Evolutionary conservation across 441 rosid species (phyloP).

Genomic region (Aleurites moluccanus): DNA sequence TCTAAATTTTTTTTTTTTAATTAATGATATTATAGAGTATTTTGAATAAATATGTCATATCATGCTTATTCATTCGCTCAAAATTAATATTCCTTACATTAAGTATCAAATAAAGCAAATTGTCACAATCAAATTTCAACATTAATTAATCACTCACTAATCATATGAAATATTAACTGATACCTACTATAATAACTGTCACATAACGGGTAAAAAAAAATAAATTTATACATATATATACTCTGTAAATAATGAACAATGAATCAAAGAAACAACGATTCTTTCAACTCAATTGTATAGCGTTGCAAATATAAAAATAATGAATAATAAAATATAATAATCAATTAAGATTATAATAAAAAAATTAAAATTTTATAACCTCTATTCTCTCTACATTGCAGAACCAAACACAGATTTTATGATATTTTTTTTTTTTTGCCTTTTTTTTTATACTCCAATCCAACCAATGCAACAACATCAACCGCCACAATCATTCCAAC

Average conservation of each 20-base stretch:
- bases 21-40: no score
- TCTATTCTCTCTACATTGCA: constrained; percentile 45
- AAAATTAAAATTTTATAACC: background rate
- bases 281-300: background rate
- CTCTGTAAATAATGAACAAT: background rate
- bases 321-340: background rate
- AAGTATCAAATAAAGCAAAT: no score
- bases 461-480: constrained; percentile 46
- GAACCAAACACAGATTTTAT: constrained; percentile 48
- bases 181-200: no score
- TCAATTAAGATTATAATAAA: background rate
- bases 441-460: constrained; percentile 57
- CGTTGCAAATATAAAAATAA: background rate
- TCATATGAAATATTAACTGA: no score
- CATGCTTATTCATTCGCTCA: no score
- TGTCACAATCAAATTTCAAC: no score
- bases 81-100: no score
- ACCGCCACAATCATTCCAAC: constrained; percentile 43
- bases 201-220: no score
- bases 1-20: no score
- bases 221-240: background rate
- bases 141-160: no score
- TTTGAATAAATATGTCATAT: no score
- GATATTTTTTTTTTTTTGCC: constrained; percentile 59
- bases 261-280: background rate